A percentile compares a stretch with the other conserved stretches of the same genome.
Conservation (phyloP, 495 filamentous ascomycete species). For the Hamigera avellanea region DNA sequence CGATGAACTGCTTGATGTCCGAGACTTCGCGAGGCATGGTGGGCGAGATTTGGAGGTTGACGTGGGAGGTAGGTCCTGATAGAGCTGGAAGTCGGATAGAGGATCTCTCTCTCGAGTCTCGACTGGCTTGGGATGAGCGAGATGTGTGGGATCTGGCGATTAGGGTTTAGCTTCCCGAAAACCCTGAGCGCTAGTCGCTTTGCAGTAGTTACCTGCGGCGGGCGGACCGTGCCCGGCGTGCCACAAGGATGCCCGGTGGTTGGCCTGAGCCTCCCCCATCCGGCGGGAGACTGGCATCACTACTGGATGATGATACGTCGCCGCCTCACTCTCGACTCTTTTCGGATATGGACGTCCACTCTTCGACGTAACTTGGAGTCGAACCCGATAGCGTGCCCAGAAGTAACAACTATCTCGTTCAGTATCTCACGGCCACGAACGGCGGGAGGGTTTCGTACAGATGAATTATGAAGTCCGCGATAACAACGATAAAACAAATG, state of each 20-base stretch:
- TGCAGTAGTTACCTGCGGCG: too few relatives aligned
- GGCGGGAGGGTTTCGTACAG: too few relatives aligned
- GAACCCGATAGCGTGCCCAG: conserved; percentile 10
- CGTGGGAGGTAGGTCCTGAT: conserved; percentile 5
- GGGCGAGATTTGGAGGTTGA: conserved; percentile 17
- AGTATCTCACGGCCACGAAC: too few relatives aligned
- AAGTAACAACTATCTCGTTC: conserved; percentile 1
- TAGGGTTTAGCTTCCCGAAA: conserved; percentile 17
- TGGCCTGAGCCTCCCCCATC: too few relatives aligned
- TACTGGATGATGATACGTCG: too few relatives aligned
- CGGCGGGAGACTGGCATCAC: too few relatives aligned
- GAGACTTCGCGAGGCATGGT: conserved; percentile 95
- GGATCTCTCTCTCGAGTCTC: conserved; percentile 3
- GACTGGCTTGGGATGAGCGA: not conserved
- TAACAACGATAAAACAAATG: too few relatives aligned
- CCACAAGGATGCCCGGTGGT: too few relatives aligned
- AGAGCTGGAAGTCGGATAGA: conserved; percentile 4
- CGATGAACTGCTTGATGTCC: conserved; percentile 99
- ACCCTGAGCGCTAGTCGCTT: not conserved
- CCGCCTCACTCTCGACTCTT: too few relatives aligned
- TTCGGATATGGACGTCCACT: too few relatives aligned
- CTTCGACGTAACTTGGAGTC: conserved; percentile 7
- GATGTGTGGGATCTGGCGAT: conserved; percentile 17
- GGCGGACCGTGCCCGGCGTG: too few relatives aligned
- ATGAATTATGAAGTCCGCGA: too few relatives aligned